A percentile compares a stretch with the other conserved stretches of the same genome.
These are phyloP conservation scores for Haematococcus sp. DNA, from an alignment of 139 green algal genomes.

Conservation along the genomic window DNA sequence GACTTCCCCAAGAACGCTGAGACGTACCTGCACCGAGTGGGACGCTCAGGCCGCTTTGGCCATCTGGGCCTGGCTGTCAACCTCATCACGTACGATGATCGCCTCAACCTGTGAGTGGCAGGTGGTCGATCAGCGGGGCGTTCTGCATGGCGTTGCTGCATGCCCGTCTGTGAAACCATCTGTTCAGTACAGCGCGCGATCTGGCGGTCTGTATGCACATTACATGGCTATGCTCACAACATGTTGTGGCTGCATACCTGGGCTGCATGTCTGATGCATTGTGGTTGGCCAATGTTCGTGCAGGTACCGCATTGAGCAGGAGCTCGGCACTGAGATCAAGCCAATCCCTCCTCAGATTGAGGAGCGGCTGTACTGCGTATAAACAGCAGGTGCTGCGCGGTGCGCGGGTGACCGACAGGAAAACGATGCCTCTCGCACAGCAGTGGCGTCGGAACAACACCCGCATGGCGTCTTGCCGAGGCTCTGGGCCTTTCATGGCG, in stretches of 20 bases:
- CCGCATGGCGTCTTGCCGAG: too few species aligned
- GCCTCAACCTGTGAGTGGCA: conserved; percentile 88
- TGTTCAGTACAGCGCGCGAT: too few species aligned
- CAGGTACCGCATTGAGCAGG: conserved; percentile 96
- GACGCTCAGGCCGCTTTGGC: conserved; percentile 96
- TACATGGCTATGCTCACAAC: too few species aligned
- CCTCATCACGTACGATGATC: conserved; percentile 98
- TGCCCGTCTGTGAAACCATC: too few species aligned
- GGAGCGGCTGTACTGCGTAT: conserved; percentile 90
- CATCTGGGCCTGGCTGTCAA: conserved; percentile 98
- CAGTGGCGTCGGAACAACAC: too few species aligned
- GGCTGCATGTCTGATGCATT: not conserved
- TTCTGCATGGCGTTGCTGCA: too few species aligned
- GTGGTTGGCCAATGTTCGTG: not conserved
- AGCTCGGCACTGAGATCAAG: conserved; percentile 99
- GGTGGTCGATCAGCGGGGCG: not conserved
- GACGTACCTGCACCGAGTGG: conserved; percentile 98
- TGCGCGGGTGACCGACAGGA: too few species aligned
- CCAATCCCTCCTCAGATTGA: conserved; percentile 97
- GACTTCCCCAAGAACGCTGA: conserved; percentile 99
- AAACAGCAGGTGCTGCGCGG: not conserved
- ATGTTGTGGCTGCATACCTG: too few species aligned
- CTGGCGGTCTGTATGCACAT: too few species aligned
- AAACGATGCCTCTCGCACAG: too few species aligned
- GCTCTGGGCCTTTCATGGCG: too few species aligned